Conservation (phyloP, 2,329 filamentous ascomycete species). For the Sclerotinia borealis region DNA sequence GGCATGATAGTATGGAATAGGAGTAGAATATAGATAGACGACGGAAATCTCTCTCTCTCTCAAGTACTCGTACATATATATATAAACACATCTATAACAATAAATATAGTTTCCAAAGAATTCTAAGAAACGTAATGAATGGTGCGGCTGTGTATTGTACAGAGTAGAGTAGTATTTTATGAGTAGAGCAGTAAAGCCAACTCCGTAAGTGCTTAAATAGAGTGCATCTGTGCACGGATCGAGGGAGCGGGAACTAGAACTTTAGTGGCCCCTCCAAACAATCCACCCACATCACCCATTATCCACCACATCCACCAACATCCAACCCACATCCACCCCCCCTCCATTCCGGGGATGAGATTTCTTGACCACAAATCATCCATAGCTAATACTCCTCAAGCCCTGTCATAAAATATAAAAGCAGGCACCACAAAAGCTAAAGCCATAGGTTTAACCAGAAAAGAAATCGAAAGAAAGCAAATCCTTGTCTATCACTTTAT, state of each 20-base stretch:
- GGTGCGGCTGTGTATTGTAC: too few relatives aligned
- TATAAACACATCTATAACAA: too few relatives aligned
- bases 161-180: neutral
- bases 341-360: neutral
- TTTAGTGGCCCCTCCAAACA: neutral
- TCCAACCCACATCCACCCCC: neutral
- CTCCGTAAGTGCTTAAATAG: neutral
- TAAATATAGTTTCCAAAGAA: too few relatives aligned
- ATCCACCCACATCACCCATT: too few relatives aligned
- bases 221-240: conserved; percentile 6
- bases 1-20: too few relatives aligned
- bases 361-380: neutral
- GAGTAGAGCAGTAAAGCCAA: too few relatives aligned
- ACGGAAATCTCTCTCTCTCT: neutral
- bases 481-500: neutral
- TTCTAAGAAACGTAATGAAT: too few relatives aligned
- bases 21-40: neutral
- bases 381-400: neutral
- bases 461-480: neutral
- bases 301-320: too few relatives aligned
- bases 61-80: too few relatives aligned
- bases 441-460: neutral
- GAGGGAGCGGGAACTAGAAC: conserved; percentile 4
- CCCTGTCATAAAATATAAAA: neutral
- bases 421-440: neutral